A percentile compares a stretch with the other conserved stretches of the same genome.
phyloP scores from a whole-genome alignment of 2,329 filamentous ascomycete genomes.

The Aspergillus sp. region DNA sequence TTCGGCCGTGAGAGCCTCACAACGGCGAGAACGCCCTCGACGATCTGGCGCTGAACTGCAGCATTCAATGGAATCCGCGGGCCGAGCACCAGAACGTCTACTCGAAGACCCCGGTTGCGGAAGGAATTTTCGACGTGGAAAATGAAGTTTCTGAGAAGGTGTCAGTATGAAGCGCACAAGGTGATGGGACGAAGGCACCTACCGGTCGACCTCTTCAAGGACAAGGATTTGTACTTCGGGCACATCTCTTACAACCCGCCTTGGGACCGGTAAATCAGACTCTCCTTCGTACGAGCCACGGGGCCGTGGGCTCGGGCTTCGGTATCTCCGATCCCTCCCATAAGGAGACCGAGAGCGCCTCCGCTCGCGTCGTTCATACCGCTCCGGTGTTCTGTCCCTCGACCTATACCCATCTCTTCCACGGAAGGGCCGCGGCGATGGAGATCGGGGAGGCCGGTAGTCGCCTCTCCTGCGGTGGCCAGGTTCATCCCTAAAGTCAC shows the following conservation, averaged over 20 bases:
- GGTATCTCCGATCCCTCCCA: constrained; percentile 52
- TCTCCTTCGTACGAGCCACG: constrained; percentile 48
- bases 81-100: constrained; percentile 70
- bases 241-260: constrained; percentile 62
- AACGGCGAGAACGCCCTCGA: constrained; percentile 81
- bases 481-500: constrained; percentile 44
- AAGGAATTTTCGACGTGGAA: constrained; percentile 73
- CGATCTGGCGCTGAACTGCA: constrained; percentile 74
- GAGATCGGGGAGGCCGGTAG: constrained; percentile 52
- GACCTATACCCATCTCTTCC: constrained; percentile 54
- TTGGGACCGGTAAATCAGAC: constrained; percentile 60
- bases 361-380: constrained; percentile 45
- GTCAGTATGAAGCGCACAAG: constrained; percentile 9
- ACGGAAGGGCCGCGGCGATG: constrained; percentile 52
- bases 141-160: constrained; percentile 58
- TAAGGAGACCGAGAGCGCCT: constrained; percentile 63
- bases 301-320: constrained; percentile 60
- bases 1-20: constrained; percentile 63
- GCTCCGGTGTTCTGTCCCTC: constrained; percentile 36
- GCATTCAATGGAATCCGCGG: constrained; percentile 66
- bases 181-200: constrained; percentile 8
- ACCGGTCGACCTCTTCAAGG: constrained; percentile 62
- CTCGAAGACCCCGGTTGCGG: constrained; percentile 58
- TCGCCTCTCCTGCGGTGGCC: constrained; percentile 48
- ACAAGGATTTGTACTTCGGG: constrained; percentile 86